phyloP scores from a whole-genome alignment of 2,329 filamentous ascomycete species.

The Acrocalymma vagum region DNA sequence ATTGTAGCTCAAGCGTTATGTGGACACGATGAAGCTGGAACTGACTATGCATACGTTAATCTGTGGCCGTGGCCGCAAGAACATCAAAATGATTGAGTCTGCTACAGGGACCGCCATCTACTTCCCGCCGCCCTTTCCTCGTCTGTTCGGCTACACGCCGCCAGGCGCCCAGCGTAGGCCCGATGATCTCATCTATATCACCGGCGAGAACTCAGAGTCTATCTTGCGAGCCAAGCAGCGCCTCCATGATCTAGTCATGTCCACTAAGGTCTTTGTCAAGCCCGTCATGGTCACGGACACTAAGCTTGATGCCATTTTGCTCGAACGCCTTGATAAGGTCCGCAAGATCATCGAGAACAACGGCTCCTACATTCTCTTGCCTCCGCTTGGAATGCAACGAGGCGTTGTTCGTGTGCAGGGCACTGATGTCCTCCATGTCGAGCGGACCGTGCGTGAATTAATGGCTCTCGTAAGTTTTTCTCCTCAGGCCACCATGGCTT shows the following conservation, averaged over 20 bases:
- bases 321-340: constrained; percentile 92
- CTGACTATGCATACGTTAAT: constrained; percentile 89
- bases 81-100: constrained; percentile 97
- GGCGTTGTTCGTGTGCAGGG: constrained; percentile 90
- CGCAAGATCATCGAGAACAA: constrained; percentile 98
- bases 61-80: constrained; percentile 92
- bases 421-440: constrained; percentile 90
- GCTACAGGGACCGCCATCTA: constrained; percentile 96
- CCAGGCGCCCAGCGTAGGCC: constrained; percentile 82
- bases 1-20: constrained; percentile 71
- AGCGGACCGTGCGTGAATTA: constrained; percentile 92
- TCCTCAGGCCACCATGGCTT: constrained; percentile 5
- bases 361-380: constrained; percentile 93
- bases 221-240: constrained; percentile 91
- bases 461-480: constrained; percentile 80
- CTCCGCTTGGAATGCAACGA: constrained; percentile 83
- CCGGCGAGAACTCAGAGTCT: constrained; percentile 83
- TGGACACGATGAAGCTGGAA: constrained; percentile 84
- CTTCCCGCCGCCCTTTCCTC: constrained; percentile 93
- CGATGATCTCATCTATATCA: constrained; percentile 93
- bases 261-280: constrained; percentile 81
- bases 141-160: constrained; percentile 89
- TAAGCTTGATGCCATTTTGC: constrained; percentile 93
- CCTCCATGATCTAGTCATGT: constrained; percentile 83
- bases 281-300: constrained; percentile 88